phyloP scores from a whole-genome alignment of 805 yeast species.

The Sugiyamaella marilandica region DNA sequence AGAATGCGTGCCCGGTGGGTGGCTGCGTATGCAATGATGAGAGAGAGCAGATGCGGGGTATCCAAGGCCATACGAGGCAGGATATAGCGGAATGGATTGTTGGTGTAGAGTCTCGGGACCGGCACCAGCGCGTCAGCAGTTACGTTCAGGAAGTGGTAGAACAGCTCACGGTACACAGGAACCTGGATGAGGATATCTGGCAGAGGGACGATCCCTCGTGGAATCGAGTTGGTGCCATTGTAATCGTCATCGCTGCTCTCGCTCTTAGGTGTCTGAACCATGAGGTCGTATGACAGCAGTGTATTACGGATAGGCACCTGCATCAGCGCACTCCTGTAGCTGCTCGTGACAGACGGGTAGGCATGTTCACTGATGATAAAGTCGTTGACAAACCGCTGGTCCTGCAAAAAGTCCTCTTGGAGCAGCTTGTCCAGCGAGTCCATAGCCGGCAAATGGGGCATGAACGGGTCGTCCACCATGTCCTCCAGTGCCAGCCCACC shows the following conservation, averaged over 20 bases:
- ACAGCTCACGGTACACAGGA: constrained; percentile 55
- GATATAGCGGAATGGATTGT: constrained; percentile 61
- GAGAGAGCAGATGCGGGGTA: constrained; percentile 49
- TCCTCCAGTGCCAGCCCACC: neutral
- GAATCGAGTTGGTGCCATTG: constrained; percentile 18
- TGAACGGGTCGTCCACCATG: neutral
- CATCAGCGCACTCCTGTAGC: constrained; percentile 8
- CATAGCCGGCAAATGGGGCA: constrained; percentile 2
- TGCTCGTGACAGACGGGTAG: neutral
- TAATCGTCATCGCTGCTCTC: constrained; percentile 3
- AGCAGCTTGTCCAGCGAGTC: constrained; percentile 1
- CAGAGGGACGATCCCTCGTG: constrained; percentile 41
- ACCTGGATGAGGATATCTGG: constrained; percentile 59
- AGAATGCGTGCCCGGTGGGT: constrained; percentile 32
- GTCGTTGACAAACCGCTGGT: constrained; percentile 13
- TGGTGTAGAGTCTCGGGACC: constrained; percentile 51
- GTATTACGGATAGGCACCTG: constrained; percentile 13
- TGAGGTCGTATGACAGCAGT: neutral
- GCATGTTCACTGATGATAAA: constrained; percentile 16
- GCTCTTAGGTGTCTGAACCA: neutral
- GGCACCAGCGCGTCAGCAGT: constrained; percentile 63
- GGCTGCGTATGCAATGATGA: constrained; percentile 50
- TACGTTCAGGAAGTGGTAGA: constrained; percentile 57
- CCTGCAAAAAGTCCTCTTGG: constrained; percentile 11
- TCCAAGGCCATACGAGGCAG: constrained; percentile 66